Evolutionary conservation across 164 flowering plant genomes (phyloP), one percentile per base, ranked within the genome.

Genomic region (Berberis thunbergii): DNA sequence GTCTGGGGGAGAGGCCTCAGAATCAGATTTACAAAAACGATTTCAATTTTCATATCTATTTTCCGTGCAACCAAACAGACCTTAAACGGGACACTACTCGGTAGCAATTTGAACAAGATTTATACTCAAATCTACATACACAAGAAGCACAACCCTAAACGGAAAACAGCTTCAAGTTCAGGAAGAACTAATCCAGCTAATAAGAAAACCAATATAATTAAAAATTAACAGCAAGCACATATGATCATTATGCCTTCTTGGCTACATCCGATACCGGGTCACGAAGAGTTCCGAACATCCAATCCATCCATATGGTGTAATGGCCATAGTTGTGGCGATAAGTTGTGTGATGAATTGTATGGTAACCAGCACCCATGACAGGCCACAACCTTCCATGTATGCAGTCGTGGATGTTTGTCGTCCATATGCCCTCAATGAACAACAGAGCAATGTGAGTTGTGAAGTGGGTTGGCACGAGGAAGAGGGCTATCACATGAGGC

Each of bases 361-460:
- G 99, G 77, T 89, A 91, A 61, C 88, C 97, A 9, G 96, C 99
- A 54, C 99, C 97, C 97, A 93, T 94, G 26, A 89, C 79, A 7
- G 95, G 97, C 98, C 97, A 91, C 38, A 89, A 2, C n/a, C 86
- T 82, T 41, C 75, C 87, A 52, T 95, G 78, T 69, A 95, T 86
- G 77, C 97, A 89, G 62, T 95, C 99, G 54, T 91, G 97, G 66
- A 94, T 91, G 70, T 94, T 94, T 26, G 97, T 87, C 1, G 99
- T 89, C 97, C 97, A 94, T 66, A 91, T 55, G 13, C 69, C 96
- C 74, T 91, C 99, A 0, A 85, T 7, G 78, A 91, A 89, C 54
- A 94, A 40, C 67, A 94, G 87, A 42, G 65, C 75, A 6, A 89
- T 69, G 64, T 94, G 96, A 12, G 97, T 77, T 11, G 73, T 80